Evolutionary conservation across 78 protist species (phyloP), one percentile per base, ranked within the genome.

Genomic region (Dictyostelium citrinum): DNA sequence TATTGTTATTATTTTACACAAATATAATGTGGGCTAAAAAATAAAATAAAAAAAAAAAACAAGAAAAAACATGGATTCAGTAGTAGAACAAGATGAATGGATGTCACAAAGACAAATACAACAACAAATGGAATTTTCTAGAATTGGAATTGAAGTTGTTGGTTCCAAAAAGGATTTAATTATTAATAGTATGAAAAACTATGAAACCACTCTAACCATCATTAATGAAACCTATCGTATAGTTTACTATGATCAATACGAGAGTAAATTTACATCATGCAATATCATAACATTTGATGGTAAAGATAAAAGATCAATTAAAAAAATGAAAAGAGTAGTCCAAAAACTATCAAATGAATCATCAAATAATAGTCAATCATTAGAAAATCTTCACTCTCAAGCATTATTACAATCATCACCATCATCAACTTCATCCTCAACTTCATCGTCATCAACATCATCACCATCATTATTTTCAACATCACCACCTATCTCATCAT

Each of bases 141-240:
- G 58, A 75, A 29, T 41, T 17, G 81, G 61, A 3, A 24, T 86
- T 55, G 93, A 88, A 67, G 93, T 88, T 0, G 45, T 35, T 74
- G 93, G 93, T 46, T n/a, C 85, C 0, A 88, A 67, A 27, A 83
- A 88, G 16, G 55, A 41, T 37, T 22, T 88, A 14, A 68, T 88
- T 64, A 79, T 64, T 2, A 45, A 78, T 11, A 35, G 16, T 33
- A 70, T 88, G 72, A 88, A 88, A n/a, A 22, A 45, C 33, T 33
- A 78, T 20, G 43, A 67, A 16, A 60, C 71, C 17, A 29, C 60
- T 35, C 2, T 78, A 7, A 79, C 22, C 1, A 78, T 88, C 45
- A 88, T 88, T 5, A 3, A 3, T 10, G 39, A 67, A 33, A 6
- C 49, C 11, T 76, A 45, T 72, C 46, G 41, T 29, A 31, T 88